Base-by-base conservation (phyloP, 2,329 filamentous ascomycete species). In the Hysterium pulicare region DNA sequence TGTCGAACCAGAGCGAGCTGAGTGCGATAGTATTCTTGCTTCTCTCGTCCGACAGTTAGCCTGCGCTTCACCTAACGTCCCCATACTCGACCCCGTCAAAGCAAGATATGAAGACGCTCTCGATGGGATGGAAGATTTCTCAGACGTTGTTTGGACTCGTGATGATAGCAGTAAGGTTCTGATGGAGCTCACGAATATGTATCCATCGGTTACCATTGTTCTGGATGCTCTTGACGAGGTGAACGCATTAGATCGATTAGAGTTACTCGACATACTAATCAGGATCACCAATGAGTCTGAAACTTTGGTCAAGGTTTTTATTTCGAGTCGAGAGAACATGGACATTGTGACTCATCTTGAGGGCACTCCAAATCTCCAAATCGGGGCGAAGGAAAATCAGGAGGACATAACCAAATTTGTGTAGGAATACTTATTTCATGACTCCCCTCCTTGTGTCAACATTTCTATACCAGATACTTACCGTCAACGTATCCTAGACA, bases 171-270 rank as follows among this genome's bases (percentile, higher is more conserved):
- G 10, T 28, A 5, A 24, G 16, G 20, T 38, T 15, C 16, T 38
- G 20, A 28, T 38, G 9, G 20, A 38, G 16, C 35, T 38, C 22
- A 26, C 5, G 7, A 19, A 38, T n/a, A 5, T 24, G 5, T 38
- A 38, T 17, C 35, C 35, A 15, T 15, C 22, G 5, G 15, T 28
- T 9, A 38, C 22, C 15, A 9, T 38, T 28, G 35, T 38, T 9
- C 4, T 38, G 13, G 35, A 38, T 16, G 35, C 35, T 13, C 35
- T 38, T 28, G 35, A 38, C 15, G 35, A 38, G 22, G 20, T 24
- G 20, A 38, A 38, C 22, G 20, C 35, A 28, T 21, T 28, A n/a
- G 16, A 38, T n/a, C 35, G 35, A 9, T 24, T 24, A n/a, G 35
- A 38, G 22, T 22, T 38, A 5, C 22, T 38, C 10, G 22, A 38